These are phyloP conservation scores for Cronartium ribicola DNA, from an alignment of 1,284 basidiomycete species.

Conservation along the genomic window DNA sequence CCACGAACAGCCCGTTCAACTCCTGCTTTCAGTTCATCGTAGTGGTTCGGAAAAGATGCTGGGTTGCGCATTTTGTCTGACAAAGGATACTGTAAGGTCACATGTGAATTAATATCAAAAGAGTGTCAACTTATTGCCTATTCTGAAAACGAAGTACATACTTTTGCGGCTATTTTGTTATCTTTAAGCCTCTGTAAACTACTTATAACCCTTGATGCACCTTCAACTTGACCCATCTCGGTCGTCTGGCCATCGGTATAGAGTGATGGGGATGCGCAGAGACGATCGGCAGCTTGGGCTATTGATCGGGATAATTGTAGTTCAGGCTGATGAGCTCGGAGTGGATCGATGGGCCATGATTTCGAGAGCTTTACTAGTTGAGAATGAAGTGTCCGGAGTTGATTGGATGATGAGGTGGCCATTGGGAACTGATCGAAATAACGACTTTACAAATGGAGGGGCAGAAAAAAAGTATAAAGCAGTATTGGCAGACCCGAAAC, in stretches of 20 bases:
- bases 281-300: constrained; percentile 4
- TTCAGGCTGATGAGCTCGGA: constrained; percentile 16
- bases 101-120: neutral
- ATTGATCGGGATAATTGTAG: constrained; percentile 21
- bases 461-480: too few species aligned
- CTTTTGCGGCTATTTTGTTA: too few species aligned
- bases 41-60: constrained; percentile 24
- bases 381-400: neutral
- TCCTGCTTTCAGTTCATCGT: constrained; percentile 26
- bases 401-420: neutral
- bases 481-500: too few species aligned
- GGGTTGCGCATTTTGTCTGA: constrained; percentile 7
- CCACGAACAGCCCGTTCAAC: constrained; percentile 22
- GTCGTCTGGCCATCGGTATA: too few species aligned
- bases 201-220: too few species aligned
- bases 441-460: too few species aligned
- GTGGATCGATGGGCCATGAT: constrained; percentile 19
- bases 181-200: too few species aligned
- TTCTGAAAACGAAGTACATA: too few species aligned
- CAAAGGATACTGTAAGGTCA: constrained; percentile 10
- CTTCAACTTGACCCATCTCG: too few species aligned
- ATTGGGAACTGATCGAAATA: neutral
- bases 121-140: too few species aligned
- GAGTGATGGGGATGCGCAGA: neutral
- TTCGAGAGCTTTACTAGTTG: neutral